Conservation (phyloP, 2,329 filamentous ascomycete genomes). For the Paracoccidioides brasiliensis region DNA sequence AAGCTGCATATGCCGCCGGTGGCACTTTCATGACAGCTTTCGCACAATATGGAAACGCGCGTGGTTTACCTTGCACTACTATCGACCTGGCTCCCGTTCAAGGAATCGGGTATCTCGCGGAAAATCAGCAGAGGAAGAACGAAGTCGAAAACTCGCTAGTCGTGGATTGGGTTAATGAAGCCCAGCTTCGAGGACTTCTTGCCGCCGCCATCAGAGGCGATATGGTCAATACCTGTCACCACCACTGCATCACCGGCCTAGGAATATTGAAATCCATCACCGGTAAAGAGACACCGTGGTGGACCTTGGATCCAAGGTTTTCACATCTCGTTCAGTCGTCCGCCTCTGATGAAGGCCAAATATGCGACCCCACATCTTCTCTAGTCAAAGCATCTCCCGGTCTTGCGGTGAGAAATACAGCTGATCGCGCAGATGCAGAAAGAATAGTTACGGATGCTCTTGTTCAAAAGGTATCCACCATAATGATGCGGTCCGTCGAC, state of each 20-base stretch:
- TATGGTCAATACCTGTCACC: conserved; percentile 11
- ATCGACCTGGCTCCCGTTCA: neutral
- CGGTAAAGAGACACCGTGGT: neutral
- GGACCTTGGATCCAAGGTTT: neutral
- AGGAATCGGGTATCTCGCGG: neutral
- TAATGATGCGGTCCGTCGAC: neutral
- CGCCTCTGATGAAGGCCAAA: neutral
- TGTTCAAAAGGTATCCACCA: neutral
- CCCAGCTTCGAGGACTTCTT: conserved; percentile 14
- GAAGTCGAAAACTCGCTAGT: conserved; percentile 12
- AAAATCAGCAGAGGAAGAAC: conserved; percentile 3
- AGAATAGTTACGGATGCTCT: neutral
- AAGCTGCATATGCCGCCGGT: conserved; percentile 28
- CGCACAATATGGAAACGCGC: neutral
- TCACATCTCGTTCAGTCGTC: neutral
- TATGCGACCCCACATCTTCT: neutral
- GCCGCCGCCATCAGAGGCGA: conserved; percentile 14
- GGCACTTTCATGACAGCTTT: conserved; percentile 25
- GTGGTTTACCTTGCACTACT: neutral
- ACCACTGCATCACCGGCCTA: conserved; percentile 14
- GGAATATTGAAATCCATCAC: neutral
- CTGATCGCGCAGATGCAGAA: neutral
- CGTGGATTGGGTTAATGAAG: conserved; percentile 12
- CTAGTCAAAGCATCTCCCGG: neutral
- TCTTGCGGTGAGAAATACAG: neutral